Conservation (phyloP, 148 eudicot genomes). For the Spergularia bocconei region DNA sequence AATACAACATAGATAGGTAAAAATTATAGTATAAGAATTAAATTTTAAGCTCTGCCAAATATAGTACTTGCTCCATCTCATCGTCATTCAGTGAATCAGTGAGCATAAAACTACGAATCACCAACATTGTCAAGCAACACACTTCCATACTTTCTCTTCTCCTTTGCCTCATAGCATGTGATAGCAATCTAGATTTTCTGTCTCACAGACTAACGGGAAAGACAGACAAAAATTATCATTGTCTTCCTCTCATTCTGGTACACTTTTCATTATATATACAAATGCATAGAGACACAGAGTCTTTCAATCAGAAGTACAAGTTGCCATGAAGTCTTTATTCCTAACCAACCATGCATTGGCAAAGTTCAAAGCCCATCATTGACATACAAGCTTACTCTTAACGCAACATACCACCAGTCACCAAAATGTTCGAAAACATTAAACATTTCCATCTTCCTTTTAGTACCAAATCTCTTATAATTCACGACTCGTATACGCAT, state of each 20-base stretch:
- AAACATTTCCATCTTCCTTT: too few species aligned
- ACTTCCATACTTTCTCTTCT: too few species aligned
- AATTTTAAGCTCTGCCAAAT: not conserved
- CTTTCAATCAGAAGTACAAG: not conserved
- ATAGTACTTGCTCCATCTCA: not conserved
- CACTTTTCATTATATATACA: not conserved
- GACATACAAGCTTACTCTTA: too few species aligned
- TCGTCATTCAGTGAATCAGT: not conserved
- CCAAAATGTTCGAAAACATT: too few species aligned
- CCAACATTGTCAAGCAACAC: not conserved
- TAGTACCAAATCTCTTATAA: too few species aligned
- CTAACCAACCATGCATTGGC: too few species aligned
- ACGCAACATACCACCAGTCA: too few species aligned
- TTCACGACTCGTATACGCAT: too few species aligned
- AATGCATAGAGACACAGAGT: not conserved
- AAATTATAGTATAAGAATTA: not conserved
- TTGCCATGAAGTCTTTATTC: too few species aligned
- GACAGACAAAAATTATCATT: not conserved
- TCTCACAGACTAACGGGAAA: not conserved
- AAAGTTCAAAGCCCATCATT: too few species aligned
- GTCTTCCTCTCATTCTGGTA: not conserved
- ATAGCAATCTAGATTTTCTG: not conserved
- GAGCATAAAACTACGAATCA: not conserved
- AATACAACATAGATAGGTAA: not conserved
- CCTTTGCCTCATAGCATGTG: too few species aligned